These are phyloP conservation scores for Agaricus sinodeliciosus DNA, from an alignment of 768 basidiomycete species.

Conservation along the genomic window DNA sequence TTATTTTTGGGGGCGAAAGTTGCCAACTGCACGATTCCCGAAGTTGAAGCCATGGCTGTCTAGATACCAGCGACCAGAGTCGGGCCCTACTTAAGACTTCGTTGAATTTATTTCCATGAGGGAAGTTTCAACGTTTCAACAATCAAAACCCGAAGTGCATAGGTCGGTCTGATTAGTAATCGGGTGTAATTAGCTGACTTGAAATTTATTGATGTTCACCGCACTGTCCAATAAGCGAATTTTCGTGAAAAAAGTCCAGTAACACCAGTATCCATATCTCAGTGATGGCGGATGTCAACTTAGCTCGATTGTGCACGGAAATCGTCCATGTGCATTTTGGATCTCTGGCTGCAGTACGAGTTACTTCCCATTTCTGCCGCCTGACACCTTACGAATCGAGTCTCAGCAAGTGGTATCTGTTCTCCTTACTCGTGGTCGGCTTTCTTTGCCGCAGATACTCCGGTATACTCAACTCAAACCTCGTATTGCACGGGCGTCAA, in stretches of 20 bases:
- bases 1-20: too few relatives aligned
- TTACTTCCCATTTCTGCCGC: not conserved
- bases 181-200: too few relatives aligned
- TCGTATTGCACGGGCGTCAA: constrained; percentile 58
- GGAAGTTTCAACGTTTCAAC: too few relatives aligned
- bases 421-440: constrained; percentile 76
- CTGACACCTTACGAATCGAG: constrained; percentile 1
- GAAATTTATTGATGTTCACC: not conserved
- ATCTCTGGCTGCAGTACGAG: constrained; percentile 48
- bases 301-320: constrained; percentile 52
- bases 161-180: too few relatives aligned
- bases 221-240: not conserved
- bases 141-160: too few relatives aligned
- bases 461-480: constrained; percentile 65
- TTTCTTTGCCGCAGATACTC: constrained; percentile 63
- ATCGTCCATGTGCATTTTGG: constrained; percentile 65
- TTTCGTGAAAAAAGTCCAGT: not conserved
- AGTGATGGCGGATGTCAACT: constrained; percentile 60
- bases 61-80: too few relatives aligned
- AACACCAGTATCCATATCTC: not conserved
- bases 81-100: too few relatives aligned
- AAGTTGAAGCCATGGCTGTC: too few relatives aligned
- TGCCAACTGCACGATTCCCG: too few relatives aligned
- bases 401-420: constrained; percentile 64
- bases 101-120: too few relatives aligned